Percentiles rank a stretch among this genome's conserved stretches.
Conservation (phyloP, 331 rosid genomes). For the Dryas integrifolia region DNA sequence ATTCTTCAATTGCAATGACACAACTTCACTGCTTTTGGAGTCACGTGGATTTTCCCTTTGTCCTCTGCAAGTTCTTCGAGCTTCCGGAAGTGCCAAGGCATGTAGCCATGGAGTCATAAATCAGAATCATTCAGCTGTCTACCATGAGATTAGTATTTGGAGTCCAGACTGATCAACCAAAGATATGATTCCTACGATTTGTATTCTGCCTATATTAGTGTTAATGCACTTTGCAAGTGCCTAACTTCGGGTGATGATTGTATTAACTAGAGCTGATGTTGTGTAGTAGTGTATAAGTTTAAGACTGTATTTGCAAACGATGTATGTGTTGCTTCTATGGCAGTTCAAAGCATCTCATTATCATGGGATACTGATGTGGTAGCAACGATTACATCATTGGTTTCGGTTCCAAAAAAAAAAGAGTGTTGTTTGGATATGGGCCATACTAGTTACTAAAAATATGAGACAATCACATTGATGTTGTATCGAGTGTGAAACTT, state of each 20-base stretch:
- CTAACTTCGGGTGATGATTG: constrained; percentile 5
- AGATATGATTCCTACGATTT: constrained; percentile 3
- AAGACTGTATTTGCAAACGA: neutral
- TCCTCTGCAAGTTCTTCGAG: neutral
- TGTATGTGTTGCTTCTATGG: constrained; percentile 19
- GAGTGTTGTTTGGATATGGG: neutral
- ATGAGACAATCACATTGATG: too few species aligned
- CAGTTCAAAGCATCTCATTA: constrained; percentile 3
- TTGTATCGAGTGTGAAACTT: too few species aligned
- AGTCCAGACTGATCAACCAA: neutral
- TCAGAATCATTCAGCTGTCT: neutral
- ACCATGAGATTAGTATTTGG: neutral
- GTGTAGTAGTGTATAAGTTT: neutral
- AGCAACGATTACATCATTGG: constrained; percentile 13
- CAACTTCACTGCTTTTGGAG: neutral
- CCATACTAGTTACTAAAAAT: too few species aligned
- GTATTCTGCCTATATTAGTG: neutral
- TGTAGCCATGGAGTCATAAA: neutral
- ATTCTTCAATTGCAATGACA: constrained; percentile 22
- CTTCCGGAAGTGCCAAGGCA: neutral
- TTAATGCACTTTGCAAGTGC: constrained; percentile 22
- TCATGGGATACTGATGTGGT: neutral
- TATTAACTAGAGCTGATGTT: constrained; percentile 3
- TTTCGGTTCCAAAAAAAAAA: too few species aligned
- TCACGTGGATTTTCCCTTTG: neutral